phyloP scores from a whole-genome alignment of 2,329 filamentous ascomycete genomes.

The Exophiala calicioides region DNA sequence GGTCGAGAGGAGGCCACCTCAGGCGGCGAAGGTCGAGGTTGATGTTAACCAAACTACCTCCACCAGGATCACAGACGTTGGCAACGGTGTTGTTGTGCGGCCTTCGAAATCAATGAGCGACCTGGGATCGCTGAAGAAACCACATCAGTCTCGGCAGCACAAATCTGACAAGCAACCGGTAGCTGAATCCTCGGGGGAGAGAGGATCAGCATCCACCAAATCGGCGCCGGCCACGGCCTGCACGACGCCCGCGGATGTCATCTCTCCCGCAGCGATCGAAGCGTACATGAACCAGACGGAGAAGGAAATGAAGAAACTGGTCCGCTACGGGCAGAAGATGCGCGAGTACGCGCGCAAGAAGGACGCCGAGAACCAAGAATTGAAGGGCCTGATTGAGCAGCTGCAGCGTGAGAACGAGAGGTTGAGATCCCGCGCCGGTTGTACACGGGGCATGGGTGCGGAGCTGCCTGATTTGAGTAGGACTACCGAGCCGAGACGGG shows the following conservation, averaged over 20 bases:
- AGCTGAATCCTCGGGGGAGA: no score
- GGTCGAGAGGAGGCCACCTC: background rate
- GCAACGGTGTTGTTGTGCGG: no score
- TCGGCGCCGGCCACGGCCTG: background rate
- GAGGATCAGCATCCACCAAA: background rate
- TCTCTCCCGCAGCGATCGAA: conserved; percentile 50
- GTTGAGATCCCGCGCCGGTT: background rate
- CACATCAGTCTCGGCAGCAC: background rate
- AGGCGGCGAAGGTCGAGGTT: background rate
- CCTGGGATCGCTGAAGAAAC: background rate
- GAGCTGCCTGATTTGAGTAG: no score
- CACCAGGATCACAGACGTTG: no score
- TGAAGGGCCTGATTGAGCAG: conserved; percentile 21
- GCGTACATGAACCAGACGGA: conserved; percentile 59
- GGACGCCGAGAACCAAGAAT: conserved; percentile 26
- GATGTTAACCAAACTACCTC: no score
- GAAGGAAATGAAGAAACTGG: conserved; percentile 61
- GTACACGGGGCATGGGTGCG: no score
- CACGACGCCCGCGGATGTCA: background rate
- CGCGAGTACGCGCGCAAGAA: conserved; percentile 26
- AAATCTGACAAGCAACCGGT: background rate
- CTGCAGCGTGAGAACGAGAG: conserved; percentile 19
- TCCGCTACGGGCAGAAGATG: conserved; percentile 49
- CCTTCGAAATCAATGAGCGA: conserved; percentile 6
- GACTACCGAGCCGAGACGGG: background rate